phyloP scores from a whole-genome alignment of 345 rosid genomes.

The Durio zibethinus region DNA sequence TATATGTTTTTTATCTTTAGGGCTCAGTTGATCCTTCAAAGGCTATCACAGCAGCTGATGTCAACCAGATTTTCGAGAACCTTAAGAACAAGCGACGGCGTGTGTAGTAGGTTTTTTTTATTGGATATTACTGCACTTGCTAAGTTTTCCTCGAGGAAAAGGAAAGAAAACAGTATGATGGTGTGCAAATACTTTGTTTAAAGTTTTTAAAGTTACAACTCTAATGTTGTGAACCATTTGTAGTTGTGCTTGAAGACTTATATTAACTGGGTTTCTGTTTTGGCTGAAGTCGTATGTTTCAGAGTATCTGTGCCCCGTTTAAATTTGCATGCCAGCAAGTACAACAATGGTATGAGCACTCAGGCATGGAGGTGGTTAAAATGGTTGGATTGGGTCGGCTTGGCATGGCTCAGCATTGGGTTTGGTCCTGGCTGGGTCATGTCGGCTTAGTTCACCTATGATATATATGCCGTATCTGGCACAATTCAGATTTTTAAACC shows the following conservation, averaged over 20 bases:
- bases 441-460: too few species aligned
- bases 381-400: neutral
- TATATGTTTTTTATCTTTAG: conserved; percentile 36
- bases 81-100: conserved; percentile 83
- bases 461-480: too few species aligned
- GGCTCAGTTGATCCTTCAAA: conserved; percentile 80
- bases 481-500: too few species aligned
- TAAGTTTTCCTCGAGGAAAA: conserved; percentile 19
- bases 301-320: neutral
- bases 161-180: neutral
- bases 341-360: neutral
- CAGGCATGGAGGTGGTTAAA: neutral
- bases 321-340: neutral
- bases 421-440: too few species aligned
- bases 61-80: conserved; percentile 81
- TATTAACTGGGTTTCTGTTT: neutral
- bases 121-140: neutral
- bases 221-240: neutral
- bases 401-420: neutral
- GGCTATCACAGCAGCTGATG: conserved; percentile 72
- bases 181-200: neutral
- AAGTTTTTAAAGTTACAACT: neutral
- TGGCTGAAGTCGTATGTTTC: neutral
- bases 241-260: neutral
- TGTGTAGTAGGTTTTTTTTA: conserved; percentile 28